Conservation (phyloP, 2,329 filamentous ascomycete species). For the Chaetomiaceae sp. region DNA sequence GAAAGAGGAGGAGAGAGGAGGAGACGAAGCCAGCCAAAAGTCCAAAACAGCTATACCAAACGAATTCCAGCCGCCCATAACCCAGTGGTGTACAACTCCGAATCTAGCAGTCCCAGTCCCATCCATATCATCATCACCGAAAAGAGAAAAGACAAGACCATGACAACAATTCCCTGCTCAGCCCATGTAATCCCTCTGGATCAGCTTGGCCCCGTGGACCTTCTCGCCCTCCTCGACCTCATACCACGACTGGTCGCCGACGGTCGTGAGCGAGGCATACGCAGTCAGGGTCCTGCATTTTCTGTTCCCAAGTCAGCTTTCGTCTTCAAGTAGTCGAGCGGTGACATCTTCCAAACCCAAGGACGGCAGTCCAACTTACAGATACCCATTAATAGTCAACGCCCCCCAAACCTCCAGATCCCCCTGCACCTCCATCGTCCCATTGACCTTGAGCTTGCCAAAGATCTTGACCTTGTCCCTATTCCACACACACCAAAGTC, state of each 20-base stretch:
- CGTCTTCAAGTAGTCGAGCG: not conserved
- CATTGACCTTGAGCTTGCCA: slow-evolving; percentile 43
- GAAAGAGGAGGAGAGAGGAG: not conserved
- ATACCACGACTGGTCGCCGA: slow-evolving; percentile 43
- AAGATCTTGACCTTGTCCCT: slow-evolving; percentile 45
- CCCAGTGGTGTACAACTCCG: slow-evolving; percentile 1
- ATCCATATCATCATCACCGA: not conserved
- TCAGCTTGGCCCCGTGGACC: slow-evolving; percentile 40
- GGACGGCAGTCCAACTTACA: slow-evolving; percentile 33
- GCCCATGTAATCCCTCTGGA: slow-evolving; percentile 37
- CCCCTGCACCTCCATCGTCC: slow-evolving; percentile 39
- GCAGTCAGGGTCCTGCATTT: slow-evolving; percentile 42
- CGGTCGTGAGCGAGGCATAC: slow-evolving; percentile 44
- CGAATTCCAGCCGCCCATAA: not conserved
- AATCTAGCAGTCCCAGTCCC: too few relatives aligned
- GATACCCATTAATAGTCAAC: slow-evolving; percentile 40
- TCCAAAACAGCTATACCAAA: not conserved
- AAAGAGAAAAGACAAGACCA: not conserved
- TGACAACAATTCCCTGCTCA: not conserved
- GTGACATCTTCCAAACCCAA: not conserved
- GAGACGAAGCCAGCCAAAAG: not conserved
- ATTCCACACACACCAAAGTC: not conserved
- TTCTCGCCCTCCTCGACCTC: slow-evolving; percentile 40
- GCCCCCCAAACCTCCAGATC: slow-evolving; percentile 45
- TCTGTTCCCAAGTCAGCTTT: slow-evolving; percentile 20